Conservation (phyloP, 306 rosid genomes). For the Trifolium fragiferum region DNA sequence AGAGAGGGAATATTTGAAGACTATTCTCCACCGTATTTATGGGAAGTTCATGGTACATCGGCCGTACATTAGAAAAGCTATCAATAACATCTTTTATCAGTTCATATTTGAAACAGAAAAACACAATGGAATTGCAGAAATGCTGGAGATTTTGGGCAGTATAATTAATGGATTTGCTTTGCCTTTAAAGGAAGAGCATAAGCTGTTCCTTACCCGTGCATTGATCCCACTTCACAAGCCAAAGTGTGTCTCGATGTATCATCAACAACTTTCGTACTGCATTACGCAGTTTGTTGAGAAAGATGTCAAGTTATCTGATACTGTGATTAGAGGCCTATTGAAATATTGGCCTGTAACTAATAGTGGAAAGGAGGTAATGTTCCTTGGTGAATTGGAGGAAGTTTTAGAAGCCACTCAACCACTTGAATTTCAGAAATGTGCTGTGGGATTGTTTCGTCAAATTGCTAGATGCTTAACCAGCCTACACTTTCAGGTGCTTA, state of each 20-base stretch:
- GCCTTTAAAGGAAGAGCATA: conserved; percentile 43
- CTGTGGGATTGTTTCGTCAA: conserved; percentile 57
- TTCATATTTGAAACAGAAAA: conserved; percentile 48
- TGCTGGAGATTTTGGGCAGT: conserved; percentile 41
- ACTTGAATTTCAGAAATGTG: conserved; percentile 57
- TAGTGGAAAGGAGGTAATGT: conserved; percentile 40
- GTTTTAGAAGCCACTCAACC: conserved; percentile 42
- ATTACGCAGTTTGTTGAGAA: conserved; percentile 64
- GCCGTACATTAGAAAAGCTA: conserved; percentile 63
- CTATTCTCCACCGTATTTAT: conserved; percentile 41
- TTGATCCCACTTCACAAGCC: conserved; percentile 71
- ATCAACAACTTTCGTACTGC: conserved; percentile 67
- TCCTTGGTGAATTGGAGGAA: conserved; percentile 39
- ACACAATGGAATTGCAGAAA: conserved; percentile 43
- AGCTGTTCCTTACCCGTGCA: conserved; percentile 64
- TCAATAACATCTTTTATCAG: conserved; percentile 61
- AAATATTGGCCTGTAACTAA: conserved; percentile 64
- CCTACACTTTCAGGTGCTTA: conserved; percentile 63
- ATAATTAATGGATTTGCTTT: conserved; percentile 43
- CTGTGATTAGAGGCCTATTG: conserved; percentile 64
- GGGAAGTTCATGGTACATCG: conserved; percentile 42
- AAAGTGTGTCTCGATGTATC: conserved; percentile 61
- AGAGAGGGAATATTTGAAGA: conserved; percentile 43
- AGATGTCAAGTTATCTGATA: conserved; percentile 62
- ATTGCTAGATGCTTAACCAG: conserved; percentile 63